Evolutionary conservation across 2,329 filamentous ascomycete species (phyloP).

Genomic region (Ascochyta fabae): DNA sequence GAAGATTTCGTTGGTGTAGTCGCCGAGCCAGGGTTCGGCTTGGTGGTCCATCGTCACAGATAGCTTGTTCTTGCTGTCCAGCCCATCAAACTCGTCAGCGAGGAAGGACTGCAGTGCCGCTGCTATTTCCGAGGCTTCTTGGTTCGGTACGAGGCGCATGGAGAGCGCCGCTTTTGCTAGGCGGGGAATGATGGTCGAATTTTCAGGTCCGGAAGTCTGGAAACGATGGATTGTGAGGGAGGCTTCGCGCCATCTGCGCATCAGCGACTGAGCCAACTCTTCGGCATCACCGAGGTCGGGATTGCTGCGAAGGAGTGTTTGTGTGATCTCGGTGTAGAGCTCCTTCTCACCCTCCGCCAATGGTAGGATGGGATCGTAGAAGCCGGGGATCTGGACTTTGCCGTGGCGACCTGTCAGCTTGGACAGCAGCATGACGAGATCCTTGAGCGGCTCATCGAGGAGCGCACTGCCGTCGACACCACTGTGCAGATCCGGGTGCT

Average conservation of each 20-base stretch:
- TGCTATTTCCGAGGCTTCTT: slow-evolving; percentile 82
- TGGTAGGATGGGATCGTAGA: slow-evolving; percentile 83
- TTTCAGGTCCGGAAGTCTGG: slow-evolving; percentile 85
- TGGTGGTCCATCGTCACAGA: slow-evolving; percentile 87
- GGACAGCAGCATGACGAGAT: slow-evolving; percentile 82
- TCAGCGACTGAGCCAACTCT: slow-evolving; percentile 80
- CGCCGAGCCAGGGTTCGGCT: slow-evolving; percentile 95
- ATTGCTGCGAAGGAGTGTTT: slow-evolving; percentile 75
- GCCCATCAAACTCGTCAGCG: slow-evolving; percentile 70
- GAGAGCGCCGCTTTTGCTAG: slow-evolving; percentile 89
- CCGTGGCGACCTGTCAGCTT: slow-evolving; percentile 83
- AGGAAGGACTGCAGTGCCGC: slow-evolving; percentile 71
- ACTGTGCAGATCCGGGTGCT: slow-evolving; percentile 87
- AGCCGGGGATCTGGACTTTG: slow-evolving; percentile 81
- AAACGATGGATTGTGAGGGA: slow-evolving; percentile 94
- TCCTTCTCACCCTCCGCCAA: slow-evolving; percentile 77
- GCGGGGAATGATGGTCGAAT: slow-evolving; percentile 88
- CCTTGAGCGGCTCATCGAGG: slow-evolving; percentile 89
- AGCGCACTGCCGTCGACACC: slow-evolving; percentile 95
- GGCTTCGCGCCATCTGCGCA: slow-evolving; percentile 94
- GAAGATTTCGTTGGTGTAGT: slow-evolving; percentile 90
- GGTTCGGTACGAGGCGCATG: slow-evolving; percentile 89
- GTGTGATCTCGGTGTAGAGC: slow-evolving; percentile 83
- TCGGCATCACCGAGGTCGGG: slow-evolving; percentile 68
- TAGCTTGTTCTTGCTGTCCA: slow-evolving; percentile 82